Conservation (phyloP, 805 yeast genomes). For the Helenozyma baotianmanensis region DNA sequence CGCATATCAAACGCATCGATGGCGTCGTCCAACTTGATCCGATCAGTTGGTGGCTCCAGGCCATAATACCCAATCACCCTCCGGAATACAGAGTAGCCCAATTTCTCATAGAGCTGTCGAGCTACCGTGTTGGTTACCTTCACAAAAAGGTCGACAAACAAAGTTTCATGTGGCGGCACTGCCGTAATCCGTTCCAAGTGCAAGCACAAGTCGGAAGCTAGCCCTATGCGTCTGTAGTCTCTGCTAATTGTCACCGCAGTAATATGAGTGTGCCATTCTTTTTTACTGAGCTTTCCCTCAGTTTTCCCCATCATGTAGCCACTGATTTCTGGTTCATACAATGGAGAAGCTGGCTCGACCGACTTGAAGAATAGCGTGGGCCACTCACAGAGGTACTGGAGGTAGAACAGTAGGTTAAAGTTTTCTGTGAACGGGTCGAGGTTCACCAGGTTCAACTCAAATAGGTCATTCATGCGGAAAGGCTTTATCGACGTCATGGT, state of each 20-base stretch:
- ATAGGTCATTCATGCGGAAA: slow-evolving; percentile 80
- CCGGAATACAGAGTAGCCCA: slow-evolving; percentile 82
- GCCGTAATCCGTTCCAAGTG: slow-evolving; percentile 68
- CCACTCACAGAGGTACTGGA: slow-evolving; percentile 80
- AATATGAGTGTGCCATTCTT: slow-evolving; percentile 94
- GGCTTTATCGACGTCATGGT: slow-evolving; percentile 85
- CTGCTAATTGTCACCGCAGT: slow-evolving; percentile 92
- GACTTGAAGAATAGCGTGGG: slow-evolving; percentile 86
- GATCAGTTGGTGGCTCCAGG: slow-evolving; percentile 40
- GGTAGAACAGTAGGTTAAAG: slow-evolving; percentile 77
- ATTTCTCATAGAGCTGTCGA: slow-evolving; percentile 71
- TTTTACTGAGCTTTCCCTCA: slow-evolving; percentile 63
- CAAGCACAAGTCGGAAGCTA: slow-evolving; percentile 76
- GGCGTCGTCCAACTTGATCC: slow-evolving; percentile 52
- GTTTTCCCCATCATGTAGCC: slow-evolving; percentile 96
- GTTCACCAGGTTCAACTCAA: slow-evolving; percentile 69
- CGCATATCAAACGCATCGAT: slow-evolving; percentile 90
- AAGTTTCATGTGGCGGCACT: slow-evolving; percentile 69
- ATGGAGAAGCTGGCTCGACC: slow-evolving; percentile 29
- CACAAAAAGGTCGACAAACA: slow-evolving; percentile 88
- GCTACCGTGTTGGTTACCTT: slow-evolving; percentile 82
- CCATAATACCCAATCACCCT: slow-evolving; percentile 90
- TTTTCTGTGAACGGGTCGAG: slow-evolving; percentile 90
- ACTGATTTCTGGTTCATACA: slow-evolving; percentile 28
- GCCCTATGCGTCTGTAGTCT: slow-evolving; percentile 75